Base-by-base conservation (phyloP, 164 flowering plant species). In the Kingdonia uniflora region DNA sequence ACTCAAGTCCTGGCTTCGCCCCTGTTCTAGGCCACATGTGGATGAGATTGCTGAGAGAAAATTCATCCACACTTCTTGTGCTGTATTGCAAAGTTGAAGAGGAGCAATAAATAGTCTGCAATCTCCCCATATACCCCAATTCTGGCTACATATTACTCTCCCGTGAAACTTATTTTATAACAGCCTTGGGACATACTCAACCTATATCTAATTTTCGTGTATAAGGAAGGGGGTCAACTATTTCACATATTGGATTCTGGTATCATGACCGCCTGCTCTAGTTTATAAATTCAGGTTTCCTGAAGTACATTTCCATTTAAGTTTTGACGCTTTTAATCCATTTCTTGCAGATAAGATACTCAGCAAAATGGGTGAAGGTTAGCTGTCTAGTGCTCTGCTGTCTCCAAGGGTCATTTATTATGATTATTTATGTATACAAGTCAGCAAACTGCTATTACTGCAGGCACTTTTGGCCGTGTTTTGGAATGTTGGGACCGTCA, bases 281-380 rank as follows among this genome's bases (percentile, higher is more conserved):
- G 44, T 45, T 3, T 19, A 45, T 17, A 2, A 21, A n/a, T 10
- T 51, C 11, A 20, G 21, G n/a, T 26, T 19, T 15, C n/a, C n/a
- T n/a, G n/a, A 20, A 10, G n/a, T 39, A 13, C 4, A 38, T 15
- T 40, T 54, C 4, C 41, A 16, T 44, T 15, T 16, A 19, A 14
- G 23, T 15, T 6, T 15, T 24, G 42, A 2, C 14, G 11, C 14
- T 21, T 23, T 26, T 29, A 19, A 35, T 25, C 7, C 11, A 23
- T 14, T 51, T 24, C 54, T 19, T 70, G 59, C 95, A 90, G 95
- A 85, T 81, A 84, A 82, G 72, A 90, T 90, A 53, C 81, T 80
- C 33, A 68, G 87, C 75, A 80, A 85, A 72, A 82, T 90, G 84
- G 97, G 97, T 71, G 97, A 90, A 87, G 97, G 97, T 90, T 79